Conservation (phyloP, 106 monocot species). For the Platanthera guangdongensis region DNA sequence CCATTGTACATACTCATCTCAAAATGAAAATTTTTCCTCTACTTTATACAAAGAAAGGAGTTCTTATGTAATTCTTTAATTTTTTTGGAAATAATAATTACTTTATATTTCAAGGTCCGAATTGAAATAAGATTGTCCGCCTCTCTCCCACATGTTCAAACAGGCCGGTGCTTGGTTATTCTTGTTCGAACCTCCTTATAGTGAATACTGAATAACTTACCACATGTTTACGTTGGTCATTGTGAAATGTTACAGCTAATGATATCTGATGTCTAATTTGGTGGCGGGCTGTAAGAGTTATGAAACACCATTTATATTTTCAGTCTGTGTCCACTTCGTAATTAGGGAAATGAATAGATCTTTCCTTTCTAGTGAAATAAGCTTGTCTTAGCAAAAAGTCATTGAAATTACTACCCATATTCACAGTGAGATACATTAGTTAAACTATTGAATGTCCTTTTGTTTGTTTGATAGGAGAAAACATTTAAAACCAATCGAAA, state of each 20-base stretch:
- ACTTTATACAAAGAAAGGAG: too few species aligned
- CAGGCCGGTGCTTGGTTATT: background rate
- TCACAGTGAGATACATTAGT: background rate
- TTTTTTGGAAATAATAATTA: too few species aligned
- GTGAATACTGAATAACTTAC: background rate
- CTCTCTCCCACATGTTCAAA: too few species aligned
- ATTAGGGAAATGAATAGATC: background rate
- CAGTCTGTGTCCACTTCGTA: background rate
- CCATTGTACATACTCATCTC: too few species aligned
- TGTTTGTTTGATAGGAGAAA: background rate
- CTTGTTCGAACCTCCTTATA: background rate
- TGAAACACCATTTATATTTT: background rate
- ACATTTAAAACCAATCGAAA: background rate
- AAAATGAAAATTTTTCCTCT: too few species aligned
- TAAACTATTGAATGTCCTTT: background rate
- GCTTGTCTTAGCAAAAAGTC: background rate
- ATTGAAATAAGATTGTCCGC: too few species aligned
- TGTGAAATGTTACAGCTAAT: background rate
- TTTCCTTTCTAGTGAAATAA: background rate
- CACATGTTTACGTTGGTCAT: background rate
- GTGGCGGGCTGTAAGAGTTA: background rate
- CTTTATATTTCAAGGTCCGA: too few species aligned
- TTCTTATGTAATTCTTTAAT: too few species aligned
- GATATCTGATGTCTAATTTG: background rate
- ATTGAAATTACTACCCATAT: background rate